Conservation (phyloP, 352 stramenopile species). For the Phytophthora citrophthora region DNA sequence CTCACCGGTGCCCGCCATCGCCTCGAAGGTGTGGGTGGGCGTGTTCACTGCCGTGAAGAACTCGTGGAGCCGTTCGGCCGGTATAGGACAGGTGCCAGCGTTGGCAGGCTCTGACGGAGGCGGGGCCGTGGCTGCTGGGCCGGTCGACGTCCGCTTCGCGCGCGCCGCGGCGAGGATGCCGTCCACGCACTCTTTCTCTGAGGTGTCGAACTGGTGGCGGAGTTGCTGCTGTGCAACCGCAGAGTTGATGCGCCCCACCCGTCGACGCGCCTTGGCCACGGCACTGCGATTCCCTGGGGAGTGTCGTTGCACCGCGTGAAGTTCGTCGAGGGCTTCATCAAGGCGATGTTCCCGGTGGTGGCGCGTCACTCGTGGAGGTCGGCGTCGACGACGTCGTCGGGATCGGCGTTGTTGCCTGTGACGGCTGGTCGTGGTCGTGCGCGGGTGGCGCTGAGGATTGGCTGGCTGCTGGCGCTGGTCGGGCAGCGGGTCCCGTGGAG, state of each 20-base stretch:
- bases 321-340: slow-evolving; percentile 12
- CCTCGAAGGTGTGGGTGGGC: not conserved
- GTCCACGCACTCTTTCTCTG: slow-evolving; percentile 10
- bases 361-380: slow-evolving; percentile 2
- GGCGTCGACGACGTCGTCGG: not conserved
- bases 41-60: not conserved
- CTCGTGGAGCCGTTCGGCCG: not conserved
- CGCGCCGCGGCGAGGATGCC: not conserved
- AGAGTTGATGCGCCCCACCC: slow-evolving; percentile 7
- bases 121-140: no score
- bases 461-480: no score
- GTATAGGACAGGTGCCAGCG: slow-evolving; percentile 7
- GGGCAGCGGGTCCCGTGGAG: no score
- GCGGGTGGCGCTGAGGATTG: no score
- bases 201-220: not conserved
- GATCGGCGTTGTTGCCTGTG: not conserved
- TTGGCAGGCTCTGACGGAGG: not conserved
- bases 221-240: slow-evolving; percentile 4
- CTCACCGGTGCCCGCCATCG: no score
- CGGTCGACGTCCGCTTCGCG: no score
- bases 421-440: no score
- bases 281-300: no score
- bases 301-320: not conserved
- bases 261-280: not conserved
- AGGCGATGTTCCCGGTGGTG: slow-evolving; percentile 2